Percentiles rank a stretch among this genome's conserved stretches.
phyloP scores from a whole-genome alignment of 75 land plant genomes.

The Gnetum montanum region DNA sequence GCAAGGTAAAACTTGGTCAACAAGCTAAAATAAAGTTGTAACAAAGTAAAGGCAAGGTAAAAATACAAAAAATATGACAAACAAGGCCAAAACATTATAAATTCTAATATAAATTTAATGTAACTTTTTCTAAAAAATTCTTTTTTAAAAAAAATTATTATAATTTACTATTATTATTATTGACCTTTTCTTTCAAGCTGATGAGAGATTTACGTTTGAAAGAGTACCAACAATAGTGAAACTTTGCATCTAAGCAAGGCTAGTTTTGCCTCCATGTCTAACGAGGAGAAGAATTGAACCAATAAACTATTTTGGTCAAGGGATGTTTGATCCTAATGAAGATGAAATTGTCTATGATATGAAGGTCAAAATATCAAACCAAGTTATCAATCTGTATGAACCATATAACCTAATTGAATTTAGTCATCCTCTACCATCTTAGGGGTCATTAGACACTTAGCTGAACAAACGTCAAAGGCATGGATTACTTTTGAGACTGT shows the following conservation, averaged over 20 bases:
- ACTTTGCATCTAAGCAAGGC: slow-evolving; percentile 95
- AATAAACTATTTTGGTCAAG: slow-evolving; percentile 35
- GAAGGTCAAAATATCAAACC: slow-evolving; percentile 10
- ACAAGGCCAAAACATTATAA: no score
- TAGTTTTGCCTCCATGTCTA: slow-evolving; percentile 78
- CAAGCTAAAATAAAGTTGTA: no score
- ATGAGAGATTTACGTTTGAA: slow-evolving; percentile 52
- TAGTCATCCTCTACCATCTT: slow-evolving; percentile 9
- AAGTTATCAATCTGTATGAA: slow-evolving; percentile 24
- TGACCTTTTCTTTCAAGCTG: no score
- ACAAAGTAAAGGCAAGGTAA: no score
- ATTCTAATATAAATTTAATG: no score
- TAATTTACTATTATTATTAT: no score
- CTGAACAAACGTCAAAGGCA: slow-evolving; percentile 45
- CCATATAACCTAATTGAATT: slow-evolving; percentile 26
- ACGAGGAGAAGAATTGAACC: slow-evolving; percentile 74
- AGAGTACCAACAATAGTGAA: slow-evolving; percentile 83
- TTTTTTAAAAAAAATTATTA: no score
- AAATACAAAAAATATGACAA: no score
- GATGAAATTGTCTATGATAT: slow-evolving; percentile 46
- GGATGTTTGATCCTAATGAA: slow-evolving; percentile 64
- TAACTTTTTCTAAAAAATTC: no score
- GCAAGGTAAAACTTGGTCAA: no score
- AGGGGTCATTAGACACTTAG: slow-evolving; percentile 29
- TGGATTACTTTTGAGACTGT: slow-evolving; percentile 59